Evolutionary conservation across 495 filamentous ascomycete genomes (phyloP).

Genomic region (Penicillium argentinense): DNA sequence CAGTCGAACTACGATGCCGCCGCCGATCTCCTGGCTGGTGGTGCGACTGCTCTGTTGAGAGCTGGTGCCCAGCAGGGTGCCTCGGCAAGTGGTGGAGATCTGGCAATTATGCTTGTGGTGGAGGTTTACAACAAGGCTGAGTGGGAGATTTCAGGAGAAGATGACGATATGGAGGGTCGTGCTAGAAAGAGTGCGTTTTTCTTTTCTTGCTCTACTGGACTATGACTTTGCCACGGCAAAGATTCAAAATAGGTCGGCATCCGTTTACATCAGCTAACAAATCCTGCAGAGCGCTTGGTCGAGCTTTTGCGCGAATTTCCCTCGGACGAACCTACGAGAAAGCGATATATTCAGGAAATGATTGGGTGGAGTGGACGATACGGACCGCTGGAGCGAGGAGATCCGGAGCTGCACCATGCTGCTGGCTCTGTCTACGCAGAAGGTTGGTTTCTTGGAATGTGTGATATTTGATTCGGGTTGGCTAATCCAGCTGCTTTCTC

Average conservation of each 20-base stretch:
- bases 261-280: not conserved
- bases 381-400: constrained; percentile 86
- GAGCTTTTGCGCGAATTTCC: constrained; percentile 75
- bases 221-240: not conserved
- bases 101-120: constrained; percentile 78
- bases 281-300: constrained; percentile 51
- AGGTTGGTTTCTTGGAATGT: constrained; percentile 39
- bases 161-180: constrained; percentile 41
- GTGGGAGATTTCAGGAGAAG: constrained; percentile 64
- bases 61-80: constrained; percentile 74
- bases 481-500: constrained; percentile 7
- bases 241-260: not conserved
- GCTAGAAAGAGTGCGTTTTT: constrained; percentile 43
- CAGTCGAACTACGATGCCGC: constrained; percentile 77
- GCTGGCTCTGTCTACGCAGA: constrained; percentile 85
- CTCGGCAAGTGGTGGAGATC: constrained; percentile 81
- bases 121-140: constrained; percentile 86
- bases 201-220: not conserved
- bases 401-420: constrained; percentile 94
- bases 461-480: not conserved
- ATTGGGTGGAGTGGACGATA: constrained; percentile 84
- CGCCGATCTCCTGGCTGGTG: constrained; percentile 80
- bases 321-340: constrained; percentile 80
- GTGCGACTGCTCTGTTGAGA: constrained; percentile 79
- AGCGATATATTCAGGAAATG: constrained; percentile 86